A percentile compares a stretch with the other conserved stretches of the same genome.
phyloP scores from a whole-genome alignment of 306 rosid genomes.

The Acacia melanoxylon region DNA sequence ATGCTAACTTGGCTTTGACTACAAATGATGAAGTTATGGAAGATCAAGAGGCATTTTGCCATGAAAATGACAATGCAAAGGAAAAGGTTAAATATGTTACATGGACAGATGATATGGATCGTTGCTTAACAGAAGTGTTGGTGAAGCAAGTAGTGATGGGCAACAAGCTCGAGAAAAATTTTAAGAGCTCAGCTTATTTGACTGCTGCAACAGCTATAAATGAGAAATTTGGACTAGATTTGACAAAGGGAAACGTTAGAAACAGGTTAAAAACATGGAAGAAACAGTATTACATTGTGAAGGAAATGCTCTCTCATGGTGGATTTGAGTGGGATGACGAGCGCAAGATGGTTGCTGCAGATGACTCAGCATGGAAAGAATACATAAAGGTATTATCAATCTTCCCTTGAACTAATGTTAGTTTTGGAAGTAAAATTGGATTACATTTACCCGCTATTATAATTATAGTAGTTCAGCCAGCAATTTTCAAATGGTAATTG shows the following conservation, averaged over 20 bases:
- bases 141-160: constrained; percentile 54
- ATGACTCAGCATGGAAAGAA: constrained; percentile 52
- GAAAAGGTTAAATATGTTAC: constrained; percentile 39
- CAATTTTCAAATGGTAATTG: constrained; percentile 7
- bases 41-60: constrained; percentile 37
- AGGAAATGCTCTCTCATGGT: constrained; percentile 47
- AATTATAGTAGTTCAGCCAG: constrained; percentile 2
- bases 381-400: constrained; percentile 42
- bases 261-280: constrained; percentile 52
- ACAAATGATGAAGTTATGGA: constrained; percentile 38
- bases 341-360: constrained; percentile 48
- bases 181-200: constrained; percentile 50
- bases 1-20: constrained; percentile 37
- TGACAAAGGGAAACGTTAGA: constrained; percentile 48
- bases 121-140: constrained; percentile 48
- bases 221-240: constrained; percentile 49
- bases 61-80: constrained; percentile 30
- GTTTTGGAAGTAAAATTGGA: constrained; percentile 11
- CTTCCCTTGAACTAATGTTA: constrained; percentile 28
- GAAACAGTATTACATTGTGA: constrained; percentile 48
- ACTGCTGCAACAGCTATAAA: constrained; percentile 44
- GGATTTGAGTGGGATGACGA: constrained; percentile 56
- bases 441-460: constrained; percentile 20
- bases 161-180: constrained; percentile 52
- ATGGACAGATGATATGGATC: constrained; percentile 63